These are phyloP conservation scores for Diatrype stigma DNA, from an alignment of 2,329 filamentous ascomycete species.

Conservation along the genomic window DNA sequence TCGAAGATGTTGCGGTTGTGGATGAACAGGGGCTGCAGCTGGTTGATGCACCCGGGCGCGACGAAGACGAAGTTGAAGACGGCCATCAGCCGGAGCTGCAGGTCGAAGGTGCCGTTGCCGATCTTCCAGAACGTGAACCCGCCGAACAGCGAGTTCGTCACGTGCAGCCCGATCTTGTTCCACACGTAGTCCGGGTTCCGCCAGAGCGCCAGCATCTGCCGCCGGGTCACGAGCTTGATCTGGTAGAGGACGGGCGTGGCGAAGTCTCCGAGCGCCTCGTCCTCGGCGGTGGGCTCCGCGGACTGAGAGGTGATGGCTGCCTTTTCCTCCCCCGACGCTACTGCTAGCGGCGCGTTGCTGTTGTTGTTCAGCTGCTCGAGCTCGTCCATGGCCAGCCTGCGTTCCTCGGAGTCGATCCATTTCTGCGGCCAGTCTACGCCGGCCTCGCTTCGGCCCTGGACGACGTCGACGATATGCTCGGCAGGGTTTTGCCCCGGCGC, in stretches of 20 bases:
- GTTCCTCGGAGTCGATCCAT: conserved; percentile 9
- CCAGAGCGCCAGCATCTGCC: conserved; percentile 6
- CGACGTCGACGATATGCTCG: conserved; percentile 41
- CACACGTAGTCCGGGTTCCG: conserved; percentile 34
- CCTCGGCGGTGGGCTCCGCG: not conserved
- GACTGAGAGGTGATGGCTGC: too few species aligned
- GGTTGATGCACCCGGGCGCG: conserved; percentile 42
- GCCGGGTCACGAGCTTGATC: conserved; percentile 7
- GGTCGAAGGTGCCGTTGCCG: conserved; percentile 31
- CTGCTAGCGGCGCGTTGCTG: not conserved
- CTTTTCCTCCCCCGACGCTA: too few species aligned
- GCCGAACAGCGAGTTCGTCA: conserved; percentile 39
- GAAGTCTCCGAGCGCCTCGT: conserved; percentile 5
- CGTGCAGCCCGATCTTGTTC: conserved; percentile 41
- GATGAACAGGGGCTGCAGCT: conserved; percentile 47
- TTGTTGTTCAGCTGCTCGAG: conserved; percentile 4
- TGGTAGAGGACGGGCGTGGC: conserved; percentile 4
- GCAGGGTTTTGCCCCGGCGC: conserved; percentile 37
- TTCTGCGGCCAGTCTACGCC: conserved; percentile 11
- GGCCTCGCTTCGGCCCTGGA: conserved; percentile 45
- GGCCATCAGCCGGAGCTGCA: conserved; percentile 43
- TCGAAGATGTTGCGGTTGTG: conserved; percentile 45
- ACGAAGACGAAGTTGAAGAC: conserved; percentile 52
- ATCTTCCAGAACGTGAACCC: conserved; percentile 44
- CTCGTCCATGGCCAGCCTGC: conserved; percentile 2